Percentiles rank a stretch among this genome's conserved stretches.
phyloP scores from a whole-genome alignment of 345 rosid species.

The Cardamine resedifolia region DNA sequence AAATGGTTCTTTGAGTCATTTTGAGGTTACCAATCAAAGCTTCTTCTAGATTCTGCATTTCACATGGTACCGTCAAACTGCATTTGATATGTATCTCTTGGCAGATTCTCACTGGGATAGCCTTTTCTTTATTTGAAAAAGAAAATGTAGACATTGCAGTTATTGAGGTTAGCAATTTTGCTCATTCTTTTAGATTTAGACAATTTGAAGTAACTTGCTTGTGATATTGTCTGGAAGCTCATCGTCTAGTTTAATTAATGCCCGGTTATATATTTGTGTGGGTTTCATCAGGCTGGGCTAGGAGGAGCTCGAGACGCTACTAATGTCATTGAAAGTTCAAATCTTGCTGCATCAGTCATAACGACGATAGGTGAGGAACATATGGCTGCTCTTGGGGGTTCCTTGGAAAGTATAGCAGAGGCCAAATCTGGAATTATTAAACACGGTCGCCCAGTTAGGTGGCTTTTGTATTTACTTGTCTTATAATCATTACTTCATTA shows the following conservation, averaged over 20 bases:
- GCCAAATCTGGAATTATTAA: conserved; percentile 91
- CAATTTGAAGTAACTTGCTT: neutral
- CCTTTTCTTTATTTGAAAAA: conserved; percentile 68
- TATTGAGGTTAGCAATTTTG: conserved; percentile 57
- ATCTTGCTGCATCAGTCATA: conserved; percentile 67
- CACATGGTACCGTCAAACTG: neutral
- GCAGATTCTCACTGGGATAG: conserved; percentile 84
- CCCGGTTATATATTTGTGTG: neutral
- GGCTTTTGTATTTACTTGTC: conserved; percentile 30
- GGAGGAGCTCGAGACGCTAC: conserved; percentile 98
- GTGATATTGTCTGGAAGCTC: neutral
- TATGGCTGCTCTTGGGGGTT: conserved; percentile 82
- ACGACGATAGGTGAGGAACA: conserved; percentile 87
- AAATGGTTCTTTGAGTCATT: conserved; percentile 74
- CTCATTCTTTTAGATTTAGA: neutral
- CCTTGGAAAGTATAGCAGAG: conserved; percentile 77
- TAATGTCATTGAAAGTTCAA: conserved; percentile 58
- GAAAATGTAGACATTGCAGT: conserved; percentile 78
- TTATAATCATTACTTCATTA: neutral
- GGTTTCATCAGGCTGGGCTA: conserved; percentile 62
- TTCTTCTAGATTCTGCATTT: neutral
- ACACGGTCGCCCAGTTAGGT: conserved; percentile 81
- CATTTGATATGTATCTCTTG: neutral
- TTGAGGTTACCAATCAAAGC: conserved; percentile 54
- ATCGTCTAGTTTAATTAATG: neutral